Evolutionary conservation across 2,329 filamentous ascomycete genomes (phyloP), one percentile per base, ranked within the genome.

Genomic region (Neonectria faginata): DNA sequence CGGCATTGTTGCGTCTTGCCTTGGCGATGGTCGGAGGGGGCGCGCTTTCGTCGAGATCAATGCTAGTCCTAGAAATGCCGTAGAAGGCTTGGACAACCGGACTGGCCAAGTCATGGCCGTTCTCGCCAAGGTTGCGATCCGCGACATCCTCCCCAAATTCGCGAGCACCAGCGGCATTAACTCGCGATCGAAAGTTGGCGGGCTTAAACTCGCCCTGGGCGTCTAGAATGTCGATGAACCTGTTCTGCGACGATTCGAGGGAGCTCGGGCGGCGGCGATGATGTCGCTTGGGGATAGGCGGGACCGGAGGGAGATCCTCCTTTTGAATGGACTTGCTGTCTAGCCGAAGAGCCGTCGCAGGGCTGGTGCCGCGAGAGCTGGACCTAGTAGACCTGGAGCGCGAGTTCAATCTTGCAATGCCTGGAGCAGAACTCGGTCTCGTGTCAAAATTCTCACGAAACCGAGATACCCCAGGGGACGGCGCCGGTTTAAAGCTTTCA

Each of bases 131-230:
- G 65, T 91, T 91, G 36, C 89, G 81, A 67, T 89, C 87, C 2
- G 87, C 88, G 2, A 90, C 87, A 72, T 90, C 88, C 73, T 91
- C 89, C n/a, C 85, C 88, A 68, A 88, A 89, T 54, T 86, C 83
- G 47, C 82, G 80, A 0, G 79, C 78, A 1, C 86, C 87, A 0
- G 84, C 73, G 1, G 86, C 86, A 59, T 82, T 75, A 3, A 88
- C 70, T 16, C 86, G 80, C 10, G 79, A 78, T 52, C 78, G 77
- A 67, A 88, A 88, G 64, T 86, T 80, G 2, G 80, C 77, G 0
- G 82, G 81, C 29, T 75, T 82, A 42, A 89, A 78, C 27, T 80
- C 83, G 0, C 85, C 85, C 64, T 87, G 84, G 0, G 87, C 87
- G 67, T 89, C 88, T 2, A 89, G 78, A 1, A 90, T 74, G 66